Base-by-base conservation (phyloP, 1,284 basidiomycete species). In the Athelia sp. region DNA sequence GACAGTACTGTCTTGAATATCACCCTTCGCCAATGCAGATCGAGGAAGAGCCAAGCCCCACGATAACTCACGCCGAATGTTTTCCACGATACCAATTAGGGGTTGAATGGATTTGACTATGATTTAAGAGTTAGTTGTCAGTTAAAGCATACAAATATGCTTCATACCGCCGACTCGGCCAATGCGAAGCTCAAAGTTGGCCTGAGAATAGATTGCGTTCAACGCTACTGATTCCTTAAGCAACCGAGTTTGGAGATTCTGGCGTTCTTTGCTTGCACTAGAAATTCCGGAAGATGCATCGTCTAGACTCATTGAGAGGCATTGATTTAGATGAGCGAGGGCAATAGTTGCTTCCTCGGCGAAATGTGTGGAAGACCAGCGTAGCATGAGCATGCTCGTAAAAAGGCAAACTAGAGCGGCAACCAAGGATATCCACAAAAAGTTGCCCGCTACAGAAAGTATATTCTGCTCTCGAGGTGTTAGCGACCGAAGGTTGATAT, bases 101-200 rank as follows among this genome's bases (percentile, higher is more conserved):
- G 74, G 74, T 42, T 73, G 71, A 13, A 78, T 66, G 10, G 68
- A 67, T 50, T 73, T 70, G 9, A 78, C 75, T 76, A 52, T 4
- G 32, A 40, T 13, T 40, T 47, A 40, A 50, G 19, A 49, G 43
- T 34, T 15, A 9, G 40, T 46, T n/a, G 8, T 13, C 42, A 9
- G 0, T 38, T 19, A 51, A 6, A 18, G 15, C 50, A 10, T 26
- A 9, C 38, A 31, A 29, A 22, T 38, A 43, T 21, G 38, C 29
- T 17, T 50, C 71, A 52, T 56, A 76, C 75, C 66, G 46, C 68
- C 68, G 23, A 78, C 60, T 23, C 73, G 67, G 15, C 75, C 75
- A 9, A 77, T 52, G 3, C 75, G 67, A 31, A 77, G 57, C 47
- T 78, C 75, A 47, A 77, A 78, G 0, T 69, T 67, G 17, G 74